Conservation (phyloP, 768 basidiomycete species). For the Auricularia sp. region DNA sequence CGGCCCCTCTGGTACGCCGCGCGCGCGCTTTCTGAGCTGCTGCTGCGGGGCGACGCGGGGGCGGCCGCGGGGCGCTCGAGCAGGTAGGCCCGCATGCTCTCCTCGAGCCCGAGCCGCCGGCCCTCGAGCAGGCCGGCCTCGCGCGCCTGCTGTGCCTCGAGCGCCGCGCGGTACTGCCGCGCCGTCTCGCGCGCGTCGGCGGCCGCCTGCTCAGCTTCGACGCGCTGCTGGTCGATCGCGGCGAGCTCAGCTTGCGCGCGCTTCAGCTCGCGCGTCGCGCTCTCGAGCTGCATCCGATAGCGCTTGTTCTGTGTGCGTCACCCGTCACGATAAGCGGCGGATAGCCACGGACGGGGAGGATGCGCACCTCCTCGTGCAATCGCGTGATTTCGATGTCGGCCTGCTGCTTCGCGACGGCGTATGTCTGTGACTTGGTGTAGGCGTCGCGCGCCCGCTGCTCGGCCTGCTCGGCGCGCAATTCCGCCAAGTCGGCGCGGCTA, state of each 20-base stretch:
- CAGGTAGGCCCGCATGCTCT: constrained; percentile 16
- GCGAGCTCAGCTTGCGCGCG: constrained; percentile 19
- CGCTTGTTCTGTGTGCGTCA: constrained; percentile 20
- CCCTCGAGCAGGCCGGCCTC: constrained; percentile 36
- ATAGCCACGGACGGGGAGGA: not conserved
- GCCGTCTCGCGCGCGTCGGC: constrained; percentile 34
- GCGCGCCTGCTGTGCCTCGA: constrained; percentile 35
- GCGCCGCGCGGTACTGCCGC: constrained; percentile 31
- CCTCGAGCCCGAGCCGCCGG: constrained; percentile 28
- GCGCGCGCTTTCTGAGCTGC: not conserved
- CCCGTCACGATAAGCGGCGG: not conserved
- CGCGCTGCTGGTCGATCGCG: constrained; percentile 27
- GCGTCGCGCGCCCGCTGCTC: constrained; percentile 38
- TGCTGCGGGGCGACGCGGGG: constrained; percentile 24
- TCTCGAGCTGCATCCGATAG: constrained; percentile 37
- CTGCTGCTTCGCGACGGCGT: constrained; percentile 32
- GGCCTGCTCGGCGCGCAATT: constrained; percentile 39
- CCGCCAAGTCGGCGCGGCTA: constrained; percentile 38
- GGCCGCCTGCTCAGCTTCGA: constrained; percentile 34
- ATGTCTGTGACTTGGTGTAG: constrained; percentile 24
- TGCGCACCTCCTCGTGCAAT: constrained; percentile 26
- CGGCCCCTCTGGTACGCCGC: constrained; percentile 13
- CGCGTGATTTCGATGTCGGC: constrained; percentile 30
- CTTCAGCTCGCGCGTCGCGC: constrained; percentile 33
- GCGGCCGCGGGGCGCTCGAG: not conserved